Evolutionary conservation across 2,329 filamentous ascomycete genomes (phyloP).

Genomic region (Penicillium frequentans): DNA sequence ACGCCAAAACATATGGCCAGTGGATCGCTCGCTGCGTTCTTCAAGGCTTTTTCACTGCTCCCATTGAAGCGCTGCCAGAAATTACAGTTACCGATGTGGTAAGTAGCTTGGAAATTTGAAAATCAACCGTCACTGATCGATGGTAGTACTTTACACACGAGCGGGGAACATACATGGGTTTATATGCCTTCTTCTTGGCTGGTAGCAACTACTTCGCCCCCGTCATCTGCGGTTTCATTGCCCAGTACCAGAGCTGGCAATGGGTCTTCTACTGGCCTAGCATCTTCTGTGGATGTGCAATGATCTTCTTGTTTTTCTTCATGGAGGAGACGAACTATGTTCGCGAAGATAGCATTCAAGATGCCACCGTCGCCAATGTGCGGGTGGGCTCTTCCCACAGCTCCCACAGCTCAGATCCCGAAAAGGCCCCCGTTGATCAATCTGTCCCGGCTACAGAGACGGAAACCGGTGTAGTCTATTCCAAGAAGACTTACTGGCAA

Average conservation of each 20-base stretch:
- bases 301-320: constrained; percentile 54
- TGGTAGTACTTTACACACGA: constrained; percentile 44
- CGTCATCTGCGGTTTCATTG: constrained; percentile 50
- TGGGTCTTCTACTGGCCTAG: constrained; percentile 55
- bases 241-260: constrained; percentile 47
- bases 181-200: constrained; percentile 42
- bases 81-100: constrained; percentile 44
- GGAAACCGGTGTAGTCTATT: constrained; percentile 21
- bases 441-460: constrained; percentile 12
- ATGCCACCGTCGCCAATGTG: constrained; percentile 5
- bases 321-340: constrained; percentile 58
- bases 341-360: constrained; percentile 22
- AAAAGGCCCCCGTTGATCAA: constrained; percentile 18
- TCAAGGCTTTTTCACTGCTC: constrained; percentile 41
- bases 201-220: constrained; percentile 47
- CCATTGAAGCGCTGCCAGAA: constrained; percentile 44
- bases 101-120: constrained; percentile 8
- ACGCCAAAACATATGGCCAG: constrained; percentile 34
- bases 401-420: constrained; percentile 15
- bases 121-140: background rate
- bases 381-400: constrained; percentile 2
- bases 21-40: constrained; percentile 42
- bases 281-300: constrained; percentile 48
- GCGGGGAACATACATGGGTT: constrained; percentile 41
- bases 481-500: constrained; percentile 34